Conservation (phyloP, 805 yeast species). For the Debaryomyces hansenii region DNA sequence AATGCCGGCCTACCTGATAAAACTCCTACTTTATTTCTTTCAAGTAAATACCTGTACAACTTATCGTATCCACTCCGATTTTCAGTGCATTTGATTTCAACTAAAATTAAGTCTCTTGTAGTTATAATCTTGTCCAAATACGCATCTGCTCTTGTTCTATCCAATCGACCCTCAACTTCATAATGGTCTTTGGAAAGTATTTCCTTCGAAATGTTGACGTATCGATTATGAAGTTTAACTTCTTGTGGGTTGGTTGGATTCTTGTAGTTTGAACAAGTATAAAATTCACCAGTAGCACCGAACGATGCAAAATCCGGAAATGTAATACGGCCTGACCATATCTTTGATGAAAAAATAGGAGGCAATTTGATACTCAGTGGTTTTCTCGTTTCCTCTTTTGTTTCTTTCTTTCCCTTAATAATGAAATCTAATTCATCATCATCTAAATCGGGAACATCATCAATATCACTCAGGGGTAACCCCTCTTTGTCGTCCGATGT, state of each 20-base stretch:
- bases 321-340: slow-evolving; percentile 51
- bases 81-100: slow-evolving; percentile 35
- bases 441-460: slow-evolving; percentile 17
- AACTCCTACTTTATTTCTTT: slow-evolving; percentile 57
- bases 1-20: slow-evolving; percentile 47
- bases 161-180: slow-evolving; percentile 65
- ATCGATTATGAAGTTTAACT: slow-evolving; percentile 21
- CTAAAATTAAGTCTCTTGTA: slow-evolving; percentile 54
- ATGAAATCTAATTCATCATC: slow-evolving; percentile 38
- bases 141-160: slow-evolving; percentile 49
- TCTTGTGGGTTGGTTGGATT: slow-evolving; percentile 15
- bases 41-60: slow-evolving; percentile 45
- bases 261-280: slow-evolving; percentile 30
- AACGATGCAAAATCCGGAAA: slow-evolving; percentile 53
- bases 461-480: slow-evolving; percentile 6
- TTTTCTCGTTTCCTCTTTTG: slow-evolving; percentile 2
- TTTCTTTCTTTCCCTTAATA: slow-evolving; percentile 18
- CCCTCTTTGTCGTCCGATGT: slow-evolving; percentile 7
- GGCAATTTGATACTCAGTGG: slow-evolving; percentile 6
- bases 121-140: slow-evolving; percentile 51
- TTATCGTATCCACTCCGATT: slow-evolving; percentile 25
- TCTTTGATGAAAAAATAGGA: slow-evolving; percentile 7
- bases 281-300: slow-evolving; percentile 34
- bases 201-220: slow-evolving; percentile 26
- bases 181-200: slow-evolving; percentile 30